Conservation (phyloP, 2,329 filamentous ascomycete genomes). For the Clarireedia paspali region DNA sequence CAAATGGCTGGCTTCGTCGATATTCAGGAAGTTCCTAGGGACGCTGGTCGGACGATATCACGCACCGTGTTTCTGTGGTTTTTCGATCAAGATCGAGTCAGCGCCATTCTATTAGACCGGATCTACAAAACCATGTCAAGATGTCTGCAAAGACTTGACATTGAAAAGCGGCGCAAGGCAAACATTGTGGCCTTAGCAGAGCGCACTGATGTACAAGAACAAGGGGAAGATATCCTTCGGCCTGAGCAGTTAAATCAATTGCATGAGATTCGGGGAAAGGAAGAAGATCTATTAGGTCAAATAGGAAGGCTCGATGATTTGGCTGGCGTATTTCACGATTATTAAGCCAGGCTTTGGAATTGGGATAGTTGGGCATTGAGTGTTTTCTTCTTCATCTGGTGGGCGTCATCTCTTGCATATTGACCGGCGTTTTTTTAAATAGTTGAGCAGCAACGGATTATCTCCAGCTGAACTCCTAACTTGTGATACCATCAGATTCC, state of each 20-base stretch:
- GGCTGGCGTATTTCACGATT: constrained; percentile 76
- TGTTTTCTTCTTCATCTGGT: constrained; percentile 13
- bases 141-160: constrained; percentile 69
- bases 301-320: constrained; percentile 76
- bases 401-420: constrained; percentile 16
- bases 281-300: constrained; percentile 70
- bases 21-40: constrained; percentile 88
- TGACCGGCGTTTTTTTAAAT: constrained; percentile 12
- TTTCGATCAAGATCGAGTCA: constrained; percentile 70
- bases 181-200: constrained; percentile 74
- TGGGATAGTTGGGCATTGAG: constrained; percentile 9
- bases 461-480: neutral
- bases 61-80: constrained; percentile 89
- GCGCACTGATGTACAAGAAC: constrained; percentile 75
- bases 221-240: constrained; percentile 66
- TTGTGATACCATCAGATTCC: constrained; percentile 7
- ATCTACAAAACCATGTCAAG: constrained; percentile 87
- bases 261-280: constrained; percentile 51
- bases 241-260: constrained; percentile 63
- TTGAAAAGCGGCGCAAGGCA: constrained; percentile 64
- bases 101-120: constrained; percentile 65
- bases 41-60: constrained; percentile 71
- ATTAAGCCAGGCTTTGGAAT: constrained; percentile 32
- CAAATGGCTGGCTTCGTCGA: constrained; percentile 82
- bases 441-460: constrained; percentile 2